Base-by-base conservation (phyloP, 2,329 filamentous ascomycete genomes). In the Xylariales sp. region DNA sequence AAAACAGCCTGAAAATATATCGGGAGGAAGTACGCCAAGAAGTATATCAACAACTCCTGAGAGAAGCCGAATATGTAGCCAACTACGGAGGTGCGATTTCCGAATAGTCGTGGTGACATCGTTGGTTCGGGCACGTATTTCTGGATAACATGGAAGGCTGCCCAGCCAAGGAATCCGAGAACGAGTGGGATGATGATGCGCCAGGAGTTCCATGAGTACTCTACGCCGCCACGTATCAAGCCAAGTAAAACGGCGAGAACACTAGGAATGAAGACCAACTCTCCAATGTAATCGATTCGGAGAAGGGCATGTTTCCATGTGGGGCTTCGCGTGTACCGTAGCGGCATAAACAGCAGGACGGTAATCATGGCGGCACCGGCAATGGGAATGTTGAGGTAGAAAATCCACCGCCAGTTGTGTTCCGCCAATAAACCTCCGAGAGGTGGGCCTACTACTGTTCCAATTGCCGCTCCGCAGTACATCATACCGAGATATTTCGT, bases 1-100 rank as follows among this genome's bases (percentile, higher is more conserved):
- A 52, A 50, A 0, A 71, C 61, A 1, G 54, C 58, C 37, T 72
- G 66, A 46, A 72, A 70, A 45, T 68, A 73, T 5, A 72, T 45
- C 0, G 67, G 65, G 2, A 70, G 38, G 45, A 68, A 70, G 50
- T 59, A 65, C 18, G 57, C 45, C 6, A 52, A 40, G 56, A 62
- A 66, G 24, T 54, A 53, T 2, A 54, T 36, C 4, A 65, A 42
- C 4, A 68, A 39, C 5, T 52, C 50, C 14, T 62, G 55, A 1
- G 66, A 27, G 32, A 67, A 63, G 4, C 55, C 61, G 3, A 60
- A 35, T 2, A 51, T 25, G 20, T 58, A 62, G 2, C 44, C 55
- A 2, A 52, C 40, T 1, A 42, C 34, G 0, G 46, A 54, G 2
- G 67, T 71, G 4, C 62, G 56, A 44, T 67, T 69, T 2, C 46